Evolutionary conservation across 2,329 filamentous ascomycete species (phyloP), one percentile per base, ranked within the genome.

Genomic region (Talaromyces sp.): DNA sequence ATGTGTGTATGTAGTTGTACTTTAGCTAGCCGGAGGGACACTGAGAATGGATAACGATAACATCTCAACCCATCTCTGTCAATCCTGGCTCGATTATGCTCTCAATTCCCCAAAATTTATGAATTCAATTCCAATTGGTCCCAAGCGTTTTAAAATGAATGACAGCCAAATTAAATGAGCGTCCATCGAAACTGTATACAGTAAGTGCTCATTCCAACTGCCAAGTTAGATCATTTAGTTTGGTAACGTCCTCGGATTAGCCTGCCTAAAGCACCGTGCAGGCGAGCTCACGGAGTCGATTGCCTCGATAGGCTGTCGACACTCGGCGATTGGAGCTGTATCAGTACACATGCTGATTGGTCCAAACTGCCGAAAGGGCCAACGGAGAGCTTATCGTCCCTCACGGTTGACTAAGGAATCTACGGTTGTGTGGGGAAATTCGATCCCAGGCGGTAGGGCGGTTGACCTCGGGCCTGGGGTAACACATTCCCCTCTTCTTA

Each of bases 381-480:
- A 60, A 64, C 27, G 20, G 7, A 9, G 4, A 59, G 50, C 59
- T 63, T 63, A 62, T 63, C 61, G 43, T 41, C 32, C 24, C 36
- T 8, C 39, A n/a, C n/a, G 17, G 30, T 47, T 47, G 20, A 36
- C 49, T 47, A 49, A 54, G 29, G 32, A 14, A 10, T 11, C 37
- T 52, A 36, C 57, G 16, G 5, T 30, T 19, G 24, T 41, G 37
- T 43, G 58, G 58, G 58, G 56, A 51, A 57, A 39, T 27, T 17
- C 24, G 51, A 50, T 39, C 14, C 45, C 35, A 51, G 52, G 52
- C 52, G 55, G 55, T 48, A 32, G 42, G 40, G 51, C 56, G 61
- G 54, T 62, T 62, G 54, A 55, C 61, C 58, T 63, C 58, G 61
- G 60, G 50, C 53, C 53, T 63, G 58, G 60, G 57, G 56, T 56